phyloP scores from a whole-genome alignment of 2,329 filamentous ascomycete genomes.

The Aspergillus sp. region DNA sequence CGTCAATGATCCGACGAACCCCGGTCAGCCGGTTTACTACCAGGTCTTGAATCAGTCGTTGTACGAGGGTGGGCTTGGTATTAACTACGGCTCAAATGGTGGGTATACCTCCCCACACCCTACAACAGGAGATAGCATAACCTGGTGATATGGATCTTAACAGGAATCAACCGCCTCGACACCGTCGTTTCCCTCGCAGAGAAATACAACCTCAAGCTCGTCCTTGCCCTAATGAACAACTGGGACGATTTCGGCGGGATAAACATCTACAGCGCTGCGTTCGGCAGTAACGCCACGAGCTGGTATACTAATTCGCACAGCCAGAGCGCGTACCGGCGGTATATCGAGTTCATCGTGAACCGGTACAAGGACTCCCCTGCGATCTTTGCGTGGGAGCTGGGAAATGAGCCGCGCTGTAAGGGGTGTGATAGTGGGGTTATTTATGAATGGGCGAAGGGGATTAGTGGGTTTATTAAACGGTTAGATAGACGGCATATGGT shows the following conservation, averaged over 20 bases:
- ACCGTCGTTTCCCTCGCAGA: conserved; percentile 62
- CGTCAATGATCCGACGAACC: conserved; percentile 2
- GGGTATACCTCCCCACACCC: not conserved
- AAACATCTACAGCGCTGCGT: conserved; percentile 55
- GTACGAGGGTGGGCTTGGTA: conserved; percentile 4
- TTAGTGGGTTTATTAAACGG: conserved; percentile 42
- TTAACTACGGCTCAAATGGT: conserved; percentile 8
- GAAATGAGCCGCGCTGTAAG: conserved; percentile 65
- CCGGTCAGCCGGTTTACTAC: conserved; percentile 2
- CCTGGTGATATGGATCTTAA: not conserved
- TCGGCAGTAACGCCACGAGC: conserved; percentile 50
- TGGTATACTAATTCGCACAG: conserved; percentile 58
- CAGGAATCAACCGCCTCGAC: conserved; percentile 55
- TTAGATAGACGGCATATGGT: conserved; percentile 62
- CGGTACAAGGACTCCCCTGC: conserved; percentile 60
- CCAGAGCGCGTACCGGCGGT: conserved; percentile 61
- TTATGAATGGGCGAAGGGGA: conserved; percentile 56
- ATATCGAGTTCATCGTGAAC: conserved; percentile 59
- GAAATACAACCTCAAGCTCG: conserved; percentile 59
- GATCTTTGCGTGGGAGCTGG: conserved; percentile 67
- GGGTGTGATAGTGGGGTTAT: conserved; percentile 60
- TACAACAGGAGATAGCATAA: not conserved
- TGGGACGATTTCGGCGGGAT: conserved; percentile 68
- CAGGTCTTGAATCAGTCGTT: conserved; percentile 3
- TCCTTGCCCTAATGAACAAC: conserved; percentile 60